These are phyloP conservation scores for Diaporthe humulicola DNA, from an alignment of 2,329 filamentous ascomycete genomes.

Conservation along the genomic window DNA sequence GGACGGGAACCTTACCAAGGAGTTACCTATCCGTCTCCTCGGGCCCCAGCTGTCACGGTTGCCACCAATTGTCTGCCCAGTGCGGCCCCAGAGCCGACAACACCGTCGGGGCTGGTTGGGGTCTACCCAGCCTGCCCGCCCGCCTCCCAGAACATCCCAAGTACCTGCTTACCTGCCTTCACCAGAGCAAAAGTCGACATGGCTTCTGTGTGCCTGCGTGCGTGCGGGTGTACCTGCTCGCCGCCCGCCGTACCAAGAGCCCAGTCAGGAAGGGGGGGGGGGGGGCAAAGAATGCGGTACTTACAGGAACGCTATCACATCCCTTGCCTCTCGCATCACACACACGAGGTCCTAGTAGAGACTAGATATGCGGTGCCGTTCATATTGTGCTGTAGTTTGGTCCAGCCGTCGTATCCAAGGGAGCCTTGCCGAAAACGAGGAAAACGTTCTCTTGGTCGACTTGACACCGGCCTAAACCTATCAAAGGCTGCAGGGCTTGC, in stretches of 20 bases:
- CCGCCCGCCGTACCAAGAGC: not conserved
- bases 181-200: not conserved
- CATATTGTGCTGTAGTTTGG: conserved; percentile 1
- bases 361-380: not conserved
- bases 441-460: conserved; percentile 34
- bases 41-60: conserved; percentile 12
- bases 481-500: conserved; percentile 35
- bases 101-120: not conserved
- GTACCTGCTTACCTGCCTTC: not conserved
- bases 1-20: conserved; percentile 12
- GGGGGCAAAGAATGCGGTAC: not conserved
- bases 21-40: conserved; percentile 22
- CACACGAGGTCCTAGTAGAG: not conserved
- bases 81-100: conserved; percentile 3
- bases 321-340: conserved; percentile 10
- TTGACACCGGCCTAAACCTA: conserved; percentile 30
- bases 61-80: conserved; percentile 23
- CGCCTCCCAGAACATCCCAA: not conserved
- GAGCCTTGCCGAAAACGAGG: conserved; percentile 32
- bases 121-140: not conserved
- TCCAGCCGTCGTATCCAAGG: conserved; percentile 29
- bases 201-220: not conserved
- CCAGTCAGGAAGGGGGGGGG: not conserved
- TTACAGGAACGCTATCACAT: not conserved
- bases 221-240: not conserved